Evolutionary conservation across 768 basidiomycete species (phyloP).

Genomic region (Leucogyrophana mollusca): DNA sequence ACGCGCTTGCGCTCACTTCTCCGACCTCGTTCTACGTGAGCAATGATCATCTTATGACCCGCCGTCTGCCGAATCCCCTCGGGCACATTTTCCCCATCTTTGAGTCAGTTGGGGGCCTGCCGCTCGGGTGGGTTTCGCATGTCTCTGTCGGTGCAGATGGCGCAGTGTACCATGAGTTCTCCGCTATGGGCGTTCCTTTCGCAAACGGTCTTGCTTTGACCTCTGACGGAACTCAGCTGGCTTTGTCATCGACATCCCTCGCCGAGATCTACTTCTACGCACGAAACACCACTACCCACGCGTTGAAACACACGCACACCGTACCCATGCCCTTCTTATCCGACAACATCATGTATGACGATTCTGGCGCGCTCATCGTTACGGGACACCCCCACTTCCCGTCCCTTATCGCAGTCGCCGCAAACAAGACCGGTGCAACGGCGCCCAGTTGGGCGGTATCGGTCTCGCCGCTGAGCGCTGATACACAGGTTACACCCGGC

Average conservation of each 20-base stretch:
- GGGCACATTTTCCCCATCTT: conserved; percentile 49
- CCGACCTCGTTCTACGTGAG: conserved; percentile 69
- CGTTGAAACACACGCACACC: conserved; percentile 35
- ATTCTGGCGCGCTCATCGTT: conserved; percentile 48
- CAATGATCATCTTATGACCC: conserved; percentile 70
- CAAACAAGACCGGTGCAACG: conserved; percentile 35
- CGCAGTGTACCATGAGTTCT: conserved; percentile 35
- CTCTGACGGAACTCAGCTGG: conserved; percentile 46
- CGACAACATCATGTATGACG: conserved; percentile 62
- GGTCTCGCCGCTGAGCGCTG: conserved; percentile 28
- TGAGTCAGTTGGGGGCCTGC: conserved; percentile 57
- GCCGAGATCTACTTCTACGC: conserved; percentile 50
- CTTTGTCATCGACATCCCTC: conserved; percentile 54
- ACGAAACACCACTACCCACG: conserved; percentile 44
- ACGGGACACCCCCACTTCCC: conserved; percentile 69
- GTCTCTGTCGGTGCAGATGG: conserved; percentile 41
- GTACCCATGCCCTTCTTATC: conserved; percentile 56
- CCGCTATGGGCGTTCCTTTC: conserved; percentile 54
- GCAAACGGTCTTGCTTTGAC: conserved; percentile 70
- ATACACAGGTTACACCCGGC: background rate
- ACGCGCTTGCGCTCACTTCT: conserved; percentile 63
- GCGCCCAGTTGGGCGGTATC: conserved; percentile 62
- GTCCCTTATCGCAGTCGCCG: conserved; percentile 43
- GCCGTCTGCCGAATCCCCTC: conserved; percentile 51
- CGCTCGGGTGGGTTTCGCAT: conserved; percentile 59